phyloP scores from a whole-genome alignment of 2,329 filamentous ascomycete species.

The Aurifilum marmelostoma region DNA sequence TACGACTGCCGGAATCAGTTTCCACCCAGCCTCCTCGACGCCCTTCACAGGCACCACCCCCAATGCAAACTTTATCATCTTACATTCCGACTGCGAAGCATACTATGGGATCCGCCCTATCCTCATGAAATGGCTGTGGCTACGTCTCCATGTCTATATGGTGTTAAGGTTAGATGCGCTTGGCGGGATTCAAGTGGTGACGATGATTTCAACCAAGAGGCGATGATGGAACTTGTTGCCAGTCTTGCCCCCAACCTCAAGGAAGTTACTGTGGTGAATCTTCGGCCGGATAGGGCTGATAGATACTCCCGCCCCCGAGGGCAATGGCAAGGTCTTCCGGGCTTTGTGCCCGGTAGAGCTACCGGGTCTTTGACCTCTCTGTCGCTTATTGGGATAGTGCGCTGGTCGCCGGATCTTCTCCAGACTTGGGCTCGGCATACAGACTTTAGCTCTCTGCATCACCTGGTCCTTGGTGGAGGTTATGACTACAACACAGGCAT shows the following conservation, averaged over 20 bases:
- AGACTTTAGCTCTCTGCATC: conserved; percentile 6
- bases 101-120: not conserved
- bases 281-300: not conserved
- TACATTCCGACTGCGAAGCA: conserved; percentile 13
- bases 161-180: not conserved
- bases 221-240: conserved; percentile 19
- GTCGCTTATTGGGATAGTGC: not conserved
- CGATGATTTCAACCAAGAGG: conserved; percentile 13
- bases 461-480: conserved; percentile 8
- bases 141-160: conserved; percentile 12
- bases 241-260: conserved; percentile 16
- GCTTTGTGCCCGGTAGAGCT: not conserved
- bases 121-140: conserved; percentile 15
- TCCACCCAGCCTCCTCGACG: conserved; percentile 14
- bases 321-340: conserved; percentile 18
- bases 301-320: not conserved
- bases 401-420: not conserved
- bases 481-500: not conserved
- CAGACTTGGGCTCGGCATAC: conserved; percentile 14
- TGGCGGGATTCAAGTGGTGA: not conserved
- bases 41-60: conserved; percentile 4
- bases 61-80: conserved; percentile 20
- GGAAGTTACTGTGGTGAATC: not conserved
- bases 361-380: conserved; percentile 15
- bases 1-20: conserved; percentile 21